Evolutionary conservation across 2,329 filamentous ascomycete species (phyloP).

Genomic region (Colletotrichum chrysophilum): DNA sequence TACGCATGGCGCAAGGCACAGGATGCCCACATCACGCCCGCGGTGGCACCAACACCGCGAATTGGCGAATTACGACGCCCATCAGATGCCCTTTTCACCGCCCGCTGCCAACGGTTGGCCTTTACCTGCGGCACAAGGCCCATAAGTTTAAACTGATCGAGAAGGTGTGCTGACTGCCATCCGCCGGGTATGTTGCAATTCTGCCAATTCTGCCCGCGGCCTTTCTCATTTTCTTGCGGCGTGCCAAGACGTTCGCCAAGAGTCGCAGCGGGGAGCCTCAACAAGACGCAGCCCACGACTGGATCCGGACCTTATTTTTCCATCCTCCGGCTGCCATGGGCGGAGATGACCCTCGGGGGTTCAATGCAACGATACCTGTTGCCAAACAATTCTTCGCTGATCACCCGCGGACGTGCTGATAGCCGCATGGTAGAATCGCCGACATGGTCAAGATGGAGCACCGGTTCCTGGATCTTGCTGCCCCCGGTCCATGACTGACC

Average conservation of each 20-base stretch:
- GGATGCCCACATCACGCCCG: constrained; percentile 10
- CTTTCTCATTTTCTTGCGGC: background rate
- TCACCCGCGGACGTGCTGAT: background rate
- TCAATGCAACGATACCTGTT: constrained; percentile 8
- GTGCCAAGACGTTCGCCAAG: constrained; percentile 16
- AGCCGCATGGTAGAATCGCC: background rate
- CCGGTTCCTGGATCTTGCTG: background rate
- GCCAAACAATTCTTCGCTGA: background rate
- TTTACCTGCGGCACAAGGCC: background rate
- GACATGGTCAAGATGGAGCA: background rate
- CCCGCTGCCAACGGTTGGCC: background rate
- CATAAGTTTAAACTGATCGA: constrained; percentile 6
- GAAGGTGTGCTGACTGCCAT: background rate
- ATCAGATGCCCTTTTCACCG: background rate
- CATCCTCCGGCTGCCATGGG: background rate
- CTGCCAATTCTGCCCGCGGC: background rate
- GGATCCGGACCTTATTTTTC: constrained; percentile 16
- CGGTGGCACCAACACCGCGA: background rate
- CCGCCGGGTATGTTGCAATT: background rate
- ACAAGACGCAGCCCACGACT: background rate
- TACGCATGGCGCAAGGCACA: background rate
- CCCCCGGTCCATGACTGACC: background rate
- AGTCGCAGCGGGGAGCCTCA: constrained; percentile 14
- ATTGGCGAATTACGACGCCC: background rate
- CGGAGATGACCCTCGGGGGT: constrained; percentile 8